Evolutionary conservation across 1,284 basidiomycete genomes (phyloP), one percentile per base, ranked within the genome.

Genomic region (Ustilago bromivora): DNA sequence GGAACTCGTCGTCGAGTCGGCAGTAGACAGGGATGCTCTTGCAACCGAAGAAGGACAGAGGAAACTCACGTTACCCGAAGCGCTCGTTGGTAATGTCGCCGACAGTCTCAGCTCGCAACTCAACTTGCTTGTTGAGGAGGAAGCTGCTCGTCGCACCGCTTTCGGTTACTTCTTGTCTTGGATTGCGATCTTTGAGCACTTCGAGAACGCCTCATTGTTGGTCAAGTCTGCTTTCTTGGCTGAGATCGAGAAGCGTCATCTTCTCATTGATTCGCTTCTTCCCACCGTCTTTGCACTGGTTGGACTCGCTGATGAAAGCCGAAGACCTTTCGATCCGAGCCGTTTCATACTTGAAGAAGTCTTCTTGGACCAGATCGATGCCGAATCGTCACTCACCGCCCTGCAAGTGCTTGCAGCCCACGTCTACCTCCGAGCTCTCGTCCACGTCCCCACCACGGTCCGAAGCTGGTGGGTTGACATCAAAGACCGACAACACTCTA

Each of bases 131-230:
- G 66, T 76, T n/a, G 76, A 81, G 15, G 70, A 76, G 8, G 54
- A 40, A 15, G 61, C 56, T 17, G 66, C 68, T 1, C 66, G 70
- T 9, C 70, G 65, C 32, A 74, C 62, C 5, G 79, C 77, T 1
- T 81, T 85, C 35, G 78, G 85, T 7, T 84, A 91, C 81, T 88
- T 98, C n/a, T 88, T 98, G 4, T 90, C 90, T 9, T 99, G 96
- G 96, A 93, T 98, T 90, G 88, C 94, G 5, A 84, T 92, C 0
- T 92, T 98, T 76, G 93, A 96, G 82, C 89, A 94, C 67, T 98
- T 99, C 86, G 88, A 89, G 38, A 91, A 93, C 84, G 92, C 94
- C 91, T 95, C 94, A 0, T 88, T 94, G 78, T 92, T 92, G 88
- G 91, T 96, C 54, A 91, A 92, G 77, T 89, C 91, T 8, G 89